Base-by-base conservation (phyloP, 2,329 filamentous ascomycete genomes). In the Proliferodiscus dingleyae region DNA sequence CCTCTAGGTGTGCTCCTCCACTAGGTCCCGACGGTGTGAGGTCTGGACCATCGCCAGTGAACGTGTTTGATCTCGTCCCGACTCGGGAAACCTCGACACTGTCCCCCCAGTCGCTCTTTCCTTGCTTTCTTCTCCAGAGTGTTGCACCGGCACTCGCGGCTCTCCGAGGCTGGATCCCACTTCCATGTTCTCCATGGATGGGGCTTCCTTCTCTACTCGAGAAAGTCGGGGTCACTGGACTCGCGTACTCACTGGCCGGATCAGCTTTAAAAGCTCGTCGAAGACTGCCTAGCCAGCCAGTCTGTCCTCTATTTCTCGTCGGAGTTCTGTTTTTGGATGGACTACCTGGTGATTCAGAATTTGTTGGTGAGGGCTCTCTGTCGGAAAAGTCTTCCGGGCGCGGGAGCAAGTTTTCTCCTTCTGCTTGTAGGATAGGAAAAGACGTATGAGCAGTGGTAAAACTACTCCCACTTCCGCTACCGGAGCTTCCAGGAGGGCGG, bases 231-330 rank as follows among this genome's bases (percentile, higher is more conserved):
- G 19, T 36, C 4, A 13, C 23, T 11, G 49, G 43, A 16, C 37
- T 44, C 7, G 9, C 28, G 13, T 24, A 33, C 9, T 29, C 28
- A 16, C 24, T 41, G 5, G 23, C 26, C 16, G 33, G 37, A 2
- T 48, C 43, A 3, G 43, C 33, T n/a, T 33, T 50, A 23, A 64
- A 61, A 2, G 56, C 62, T 37, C 52, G 47, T 5, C 78, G 73
- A 16, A 89, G 64, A 38, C 80, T 86, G 18, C 84, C 84, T 9
- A 89, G 68, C 81, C 83, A 87, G 66, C 33, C 53, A 19, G 49
- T 47, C 44, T 51, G 48, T 30, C 52, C 38, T 8, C 51, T 42
- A 39, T 46, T 50, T 16, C 51, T 45, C 4, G 56, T 11, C 19
- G 34, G 26, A 5, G 72, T 68, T 59, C 79, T 81, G 10, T 58